Base-by-base conservation (phyloP, 768 basidiomycete genomes). In the Erythrobasidium yunnanense region DNA sequence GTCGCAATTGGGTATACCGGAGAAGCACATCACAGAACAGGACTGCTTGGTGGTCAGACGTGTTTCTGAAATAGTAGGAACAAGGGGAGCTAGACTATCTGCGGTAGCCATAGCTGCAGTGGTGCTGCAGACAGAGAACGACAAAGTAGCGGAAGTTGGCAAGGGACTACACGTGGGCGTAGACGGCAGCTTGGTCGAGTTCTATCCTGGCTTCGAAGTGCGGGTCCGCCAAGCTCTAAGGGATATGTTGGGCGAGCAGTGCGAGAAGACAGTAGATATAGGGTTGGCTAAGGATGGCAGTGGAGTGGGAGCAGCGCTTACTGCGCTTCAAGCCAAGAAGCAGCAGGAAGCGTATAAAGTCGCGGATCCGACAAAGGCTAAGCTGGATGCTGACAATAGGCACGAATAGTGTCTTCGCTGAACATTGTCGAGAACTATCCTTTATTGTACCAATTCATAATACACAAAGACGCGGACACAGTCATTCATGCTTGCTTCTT, bases 281-380 rank as follows among this genome's bases (percentile, higher is more conserved):
- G 93, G 90, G 35, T 75, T 97, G 74, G 95, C 95, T 2, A 97
- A 95, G 76, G 95, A 99, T 71, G 95, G 95, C 13, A 92, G 89
- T 73, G 95, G 93, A 35, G 90, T 91, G 45, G 95, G 95, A 74
- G 90, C 90, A 74, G 90, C 90, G 45, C 79, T 95, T 42, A 87
- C 88, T 71, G 90, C 90, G 1, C 80, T 91, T 33, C 84, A 87
- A 78, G 86, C 88, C 1, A 79, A 84, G 76, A 88, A 87, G 75
- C 79, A 82, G 74, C 4, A 47, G 38, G 38, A 42, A 42, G 38
- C 38, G 38, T 42, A 42, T n/a, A 42, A 42, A n/a, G 38, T 42
- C 11, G 38, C 38, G 11, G n/a, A 42, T n/a, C 38, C 38, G n/a
- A n/a, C 11, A n/a, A 42, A 11, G 11, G 11, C 38, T 11, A 42